A percentile compares a stretch with the other conserved stretches of the same genome.
Conservation (phyloP, 148 eudicot genomes). For the Chenopodium album region DNA sequence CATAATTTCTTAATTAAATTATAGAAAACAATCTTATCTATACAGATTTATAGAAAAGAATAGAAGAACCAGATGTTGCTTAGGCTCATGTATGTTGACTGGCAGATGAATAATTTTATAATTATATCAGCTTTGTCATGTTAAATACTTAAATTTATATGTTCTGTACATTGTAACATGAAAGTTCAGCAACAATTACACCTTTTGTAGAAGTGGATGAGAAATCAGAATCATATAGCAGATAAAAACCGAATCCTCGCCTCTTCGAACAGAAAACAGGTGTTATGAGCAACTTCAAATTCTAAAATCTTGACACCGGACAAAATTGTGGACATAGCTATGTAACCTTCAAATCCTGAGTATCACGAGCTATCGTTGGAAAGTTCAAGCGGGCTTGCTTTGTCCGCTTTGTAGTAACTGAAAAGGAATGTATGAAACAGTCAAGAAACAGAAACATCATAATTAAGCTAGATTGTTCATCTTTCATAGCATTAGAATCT, state of each 20-base stretch:
- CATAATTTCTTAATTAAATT: background rate
- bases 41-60: background rate
- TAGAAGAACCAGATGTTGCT: conserved; percentile 4
- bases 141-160: background rate
- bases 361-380: conserved; percentile 33
- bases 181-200: conserved; percentile 6
- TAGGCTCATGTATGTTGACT: conserved; percentile 12
- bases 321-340: conserved; percentile 24
- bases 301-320: background rate
- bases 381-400: conserved; percentile 68
- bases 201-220: background rate
- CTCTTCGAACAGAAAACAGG: background rate
- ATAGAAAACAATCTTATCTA: conserved; percentile 6
- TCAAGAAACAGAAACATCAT: conserved; percentile 4
- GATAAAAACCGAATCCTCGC: background rate
- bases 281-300: background rate
- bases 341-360: conserved; percentile 40
- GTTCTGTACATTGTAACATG: conserved; percentile 20
- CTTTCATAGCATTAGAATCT: background rate
- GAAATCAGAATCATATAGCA: background rate
- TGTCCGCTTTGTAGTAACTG: conserved; percentile 48
- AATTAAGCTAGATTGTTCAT: background rate
- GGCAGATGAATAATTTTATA: background rate
- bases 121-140: background rate
- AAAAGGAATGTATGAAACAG: conserved; percentile 3